Percentiles rank a stretch among this genome's conserved stretches.
These are phyloP conservation scores for Trichoderma erinaceum DNA, from an alignment of 495 filamentous ascomycete species.

Conservation along the genomic window DNA sequence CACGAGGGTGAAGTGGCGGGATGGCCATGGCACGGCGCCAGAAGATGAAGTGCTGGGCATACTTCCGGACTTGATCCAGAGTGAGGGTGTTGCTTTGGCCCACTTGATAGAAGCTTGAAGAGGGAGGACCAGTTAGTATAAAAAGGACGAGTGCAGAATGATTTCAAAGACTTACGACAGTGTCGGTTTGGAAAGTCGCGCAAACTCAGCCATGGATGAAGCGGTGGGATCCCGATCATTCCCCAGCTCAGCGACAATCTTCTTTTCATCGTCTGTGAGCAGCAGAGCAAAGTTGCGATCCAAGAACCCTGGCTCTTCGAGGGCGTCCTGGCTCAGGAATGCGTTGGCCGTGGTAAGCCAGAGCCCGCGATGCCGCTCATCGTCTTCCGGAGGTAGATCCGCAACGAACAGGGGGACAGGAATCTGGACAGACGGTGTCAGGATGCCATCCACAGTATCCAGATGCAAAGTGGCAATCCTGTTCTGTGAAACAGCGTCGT, in stretches of 20 bases:
- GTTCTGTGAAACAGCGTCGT: constrained; percentile 69
- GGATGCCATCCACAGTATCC: constrained; percentile 39
- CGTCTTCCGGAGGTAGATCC: constrained; percentile 58
- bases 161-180: constrained; percentile 51
- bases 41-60: constrained; percentile 88
- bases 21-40: constrained; percentile 91
- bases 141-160: background rate
- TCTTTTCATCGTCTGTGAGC: constrained; percentile 75
- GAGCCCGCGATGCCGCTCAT: constrained; percentile 64
- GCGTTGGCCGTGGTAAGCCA: constrained; percentile 81
- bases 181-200: constrained; percentile 74
- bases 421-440: constrained; percentile 77
- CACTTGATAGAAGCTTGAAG: constrained; percentile 62
- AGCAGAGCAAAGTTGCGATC: constrained; percentile 83
- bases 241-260: constrained; percentile 77
- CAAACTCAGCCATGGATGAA: constrained; percentile 70
- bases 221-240: constrained; percentile 65
- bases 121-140: background rate
- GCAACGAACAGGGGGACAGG: constrained; percentile 71
- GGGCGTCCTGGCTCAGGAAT: constrained; percentile 59
- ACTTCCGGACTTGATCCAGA: constrained; percentile 69
- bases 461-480: constrained; percentile 62
- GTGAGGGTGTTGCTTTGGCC: constrained; percentile 65
- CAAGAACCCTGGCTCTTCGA: constrained; percentile 54
- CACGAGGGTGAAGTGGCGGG: constrained; percentile 78